Base-by-base conservation (phyloP, 371 early-diverging fungal genomes). In the Mucor piriformis region DNA sequence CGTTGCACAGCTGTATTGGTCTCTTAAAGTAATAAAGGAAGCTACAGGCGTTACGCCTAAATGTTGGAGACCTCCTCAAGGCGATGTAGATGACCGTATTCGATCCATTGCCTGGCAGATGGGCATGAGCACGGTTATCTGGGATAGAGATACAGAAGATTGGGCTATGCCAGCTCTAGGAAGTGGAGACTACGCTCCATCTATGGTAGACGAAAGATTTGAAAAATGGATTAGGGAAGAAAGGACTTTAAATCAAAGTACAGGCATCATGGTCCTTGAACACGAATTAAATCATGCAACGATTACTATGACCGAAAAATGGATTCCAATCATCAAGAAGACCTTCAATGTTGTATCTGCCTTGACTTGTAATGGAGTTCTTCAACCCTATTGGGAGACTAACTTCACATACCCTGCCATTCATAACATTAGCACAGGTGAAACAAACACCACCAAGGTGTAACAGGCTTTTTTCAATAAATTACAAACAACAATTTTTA, bases 1-100 rank as follows among this genome's bases (percentile, higher is more conserved):
- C 7, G 79, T 85, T 25, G 82, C 85, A 18, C 83, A 88, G 55
- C 58, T 86, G 34, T 73, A 83, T 47, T 79, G 79, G 77, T 77
- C 77, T 6, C 66, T 66, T 3, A 64, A 67, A 42, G 76, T 76
- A 18, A 81, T 87, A 59, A 77, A 85, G 52, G 69, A 83, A 57
- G 76, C 77, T 7, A 63, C 75, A 33, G 85, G 85, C 50, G 59
- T 79, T 13, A 76, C 82, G 10, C 80, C 83, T 8, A 73, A 74
- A 53, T 84, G 83, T 16, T 77, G 72, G 76, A 73, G 86, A 33
- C 83, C 83, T 29, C 82, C 84, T 25, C 81, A 74, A 60, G 77
- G 78, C 37, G 83, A 81, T 44, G 76, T 76, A 1, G 83, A 84
- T 61, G 79, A 79, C 37, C 73, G 83, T 50, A 65, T 83, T 29